Evolutionary conservation across 169 alveolate species (phyloP).

Genomic region (Cryptosporidium viatorum): DNA sequence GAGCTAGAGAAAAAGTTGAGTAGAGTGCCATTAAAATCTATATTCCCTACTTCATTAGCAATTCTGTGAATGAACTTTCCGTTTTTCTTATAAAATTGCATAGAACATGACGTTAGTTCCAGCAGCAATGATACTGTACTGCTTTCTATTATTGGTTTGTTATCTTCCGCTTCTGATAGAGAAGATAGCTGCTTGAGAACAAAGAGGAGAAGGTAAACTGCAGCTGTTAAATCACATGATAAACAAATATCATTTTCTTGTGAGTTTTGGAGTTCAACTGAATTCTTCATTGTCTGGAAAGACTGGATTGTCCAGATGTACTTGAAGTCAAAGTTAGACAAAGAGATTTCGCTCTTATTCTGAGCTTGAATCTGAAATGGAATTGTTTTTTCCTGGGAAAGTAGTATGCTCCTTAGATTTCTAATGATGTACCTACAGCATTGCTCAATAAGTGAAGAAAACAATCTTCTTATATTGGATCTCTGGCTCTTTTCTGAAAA

Average conservation of each 20-base stretch:
- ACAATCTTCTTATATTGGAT: not conserved
- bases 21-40: not conserved
- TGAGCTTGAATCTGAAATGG: not conserved
- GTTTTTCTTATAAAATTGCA: constrained; percentile 49
- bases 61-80: constrained; percentile 48
- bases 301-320: constrained; percentile 22
- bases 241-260: constrained; percentile 22
- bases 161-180: constrained; percentile 11
- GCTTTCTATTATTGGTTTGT: not conserved
- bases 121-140: constrained; percentile 14
- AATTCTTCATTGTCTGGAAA: not conserved
- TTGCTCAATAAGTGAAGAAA: constrained; percentile 9
- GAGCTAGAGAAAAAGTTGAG: constrained; percentile 30
- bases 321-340: not conserved
- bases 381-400: not conserved
- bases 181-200: constrained; percentile 25
- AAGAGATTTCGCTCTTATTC: not conserved
- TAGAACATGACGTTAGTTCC: constrained; percentile 45
- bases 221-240: constrained; percentile 38
- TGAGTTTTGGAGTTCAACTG: not conserved
- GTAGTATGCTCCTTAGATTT: not conserved
- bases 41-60: constrained; percentile 7
- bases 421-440: constrained; percentile 12
- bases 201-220: constrained; percentile 16
- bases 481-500: constrained; percentile 31